These are phyloP conservation scores for Cutaneotrichosporon sp. DNA, from an alignment of 1,284 basidiomycete species.

Conservation along the genomic window DNA sequence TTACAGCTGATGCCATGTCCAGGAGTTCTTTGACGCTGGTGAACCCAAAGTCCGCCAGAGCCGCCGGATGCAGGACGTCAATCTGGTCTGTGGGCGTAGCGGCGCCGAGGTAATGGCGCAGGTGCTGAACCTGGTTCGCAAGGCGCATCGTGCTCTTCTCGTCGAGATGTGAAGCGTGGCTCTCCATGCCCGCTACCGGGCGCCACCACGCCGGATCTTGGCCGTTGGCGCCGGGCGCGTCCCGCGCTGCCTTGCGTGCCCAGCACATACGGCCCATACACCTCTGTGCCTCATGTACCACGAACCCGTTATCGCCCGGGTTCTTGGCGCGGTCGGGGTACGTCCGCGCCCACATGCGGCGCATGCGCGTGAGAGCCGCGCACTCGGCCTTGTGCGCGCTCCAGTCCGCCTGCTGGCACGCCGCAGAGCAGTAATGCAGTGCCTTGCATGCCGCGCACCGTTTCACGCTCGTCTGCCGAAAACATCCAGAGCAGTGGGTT, in stretches of 20 bases:
- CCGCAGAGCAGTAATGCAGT: slow-evolving; percentile 64
- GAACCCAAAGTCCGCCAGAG: slow-evolving; percentile 42
- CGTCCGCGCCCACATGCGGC: slow-evolving; percentile 18
- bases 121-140: slow-evolving; percentile 34
- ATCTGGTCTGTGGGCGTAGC: slow-evolving; percentile 5
- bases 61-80: slow-evolving; percentile 24
- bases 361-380: slow-evolving; percentile 53
- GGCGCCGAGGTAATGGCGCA: slow-evolving; percentile 38
- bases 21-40: slow-evolving; percentile 27
- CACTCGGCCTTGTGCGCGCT: slow-evolving; percentile 70
- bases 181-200: slow-evolving; percentile 66
- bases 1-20: slow-evolving; percentile 39
- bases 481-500: slow-evolving; percentile 52
- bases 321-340: slow-evolving; percentile 14
- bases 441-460: slow-evolving; percentile 66
- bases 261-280: slow-evolving; percentile 71
- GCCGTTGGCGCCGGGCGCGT: slow-evolving; percentile 6
- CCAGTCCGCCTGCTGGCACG: slow-evolving; percentile 76
- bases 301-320: slow-evolving; percentile 31
- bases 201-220: slow-evolving; percentile 57
- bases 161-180: slow-evolving; percentile 40
- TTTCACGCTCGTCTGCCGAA: slow-evolving; percentile 41
- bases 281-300: slow-evolving; percentile 65
- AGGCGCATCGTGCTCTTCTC: slow-evolving; percentile 30
- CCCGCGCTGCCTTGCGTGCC: slow-evolving; percentile 57